phyloP scores from a whole-genome alignment of 306 rosid genomes.

The Castanea crenata region DNA sequence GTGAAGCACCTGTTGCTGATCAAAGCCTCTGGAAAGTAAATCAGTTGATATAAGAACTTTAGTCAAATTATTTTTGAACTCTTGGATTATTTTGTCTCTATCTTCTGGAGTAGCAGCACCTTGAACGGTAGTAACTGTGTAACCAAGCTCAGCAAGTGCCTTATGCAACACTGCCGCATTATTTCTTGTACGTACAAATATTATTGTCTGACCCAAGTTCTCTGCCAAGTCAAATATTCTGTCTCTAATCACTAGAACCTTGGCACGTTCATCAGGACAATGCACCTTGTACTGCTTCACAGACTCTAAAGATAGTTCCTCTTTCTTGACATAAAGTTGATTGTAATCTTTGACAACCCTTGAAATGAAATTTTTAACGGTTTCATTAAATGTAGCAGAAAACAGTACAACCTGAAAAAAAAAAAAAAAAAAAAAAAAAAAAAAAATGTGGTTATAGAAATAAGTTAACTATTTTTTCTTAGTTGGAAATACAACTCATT shows the following conservation, averaged over 20 bases:
- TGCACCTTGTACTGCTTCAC: constrained; percentile 83
- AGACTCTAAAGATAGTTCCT: constrained; percentile 72
- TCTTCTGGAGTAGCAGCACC: constrained; percentile 59
- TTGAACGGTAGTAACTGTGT: constrained; percentile 69
- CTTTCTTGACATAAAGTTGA: constrained; percentile 80
- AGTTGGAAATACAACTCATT: too few species aligned
- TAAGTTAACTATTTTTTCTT: not conserved
- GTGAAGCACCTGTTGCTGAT: constrained; percentile 73
- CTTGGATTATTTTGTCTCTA: constrained; percentile 80
- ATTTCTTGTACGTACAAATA: constrained; percentile 68
- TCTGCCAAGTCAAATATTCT: constrained; percentile 80
- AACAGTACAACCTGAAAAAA: constrained; percentile 73
- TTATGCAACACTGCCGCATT: constrained; percentile 65
- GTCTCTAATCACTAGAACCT: constrained; percentile 57
- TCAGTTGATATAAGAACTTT: constrained; percentile 85
- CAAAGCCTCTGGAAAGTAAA: constrained; percentile 81
- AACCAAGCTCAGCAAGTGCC: constrained; percentile 58
- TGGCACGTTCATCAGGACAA: constrained; percentile 64
- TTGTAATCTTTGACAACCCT: constrained; percentile 63
- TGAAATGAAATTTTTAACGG: constrained; percentile 65
- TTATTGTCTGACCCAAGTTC: constrained; percentile 84
- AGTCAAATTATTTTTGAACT: constrained; percentile 79
- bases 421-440: constrained; percentile 17
- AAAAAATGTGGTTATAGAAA: constrained; percentile 1
- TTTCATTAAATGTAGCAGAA: constrained; percentile 93